These are phyloP conservation scores for Yarrowia alimentaria DNA, from an alignment of 805 yeast species.

Conservation along the genomic window DNA sequence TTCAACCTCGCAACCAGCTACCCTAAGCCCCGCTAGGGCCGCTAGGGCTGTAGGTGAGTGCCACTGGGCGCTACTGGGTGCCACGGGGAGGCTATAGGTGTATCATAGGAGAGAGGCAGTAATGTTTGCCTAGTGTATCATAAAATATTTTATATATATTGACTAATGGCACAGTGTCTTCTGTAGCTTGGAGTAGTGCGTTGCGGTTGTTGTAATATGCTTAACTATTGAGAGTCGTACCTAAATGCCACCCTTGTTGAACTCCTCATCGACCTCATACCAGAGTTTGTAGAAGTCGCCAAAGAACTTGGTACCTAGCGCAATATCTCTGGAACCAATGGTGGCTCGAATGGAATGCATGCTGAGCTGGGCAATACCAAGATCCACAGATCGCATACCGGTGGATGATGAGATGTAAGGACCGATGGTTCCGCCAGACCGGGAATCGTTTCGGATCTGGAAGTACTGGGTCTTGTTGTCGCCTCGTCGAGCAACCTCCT, in stretches of 20 bases:
- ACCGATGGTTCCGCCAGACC: conserved; percentile 87
- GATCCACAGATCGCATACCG: conserved; percentile 54
- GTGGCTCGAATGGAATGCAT: conserved; percentile 88
- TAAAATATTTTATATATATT: too few relatives aligned
- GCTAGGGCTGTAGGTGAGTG: too few relatives aligned
- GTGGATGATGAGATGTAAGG: conserved; percentile 46
- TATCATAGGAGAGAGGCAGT: too few relatives aligned
- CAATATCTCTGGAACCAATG: conserved; percentile 71
- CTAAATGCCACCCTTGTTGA: conserved; percentile 31
- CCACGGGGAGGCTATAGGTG: too few relatives aligned
- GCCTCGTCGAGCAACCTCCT: conserved; percentile 62
- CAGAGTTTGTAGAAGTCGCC: conserved; percentile 64
- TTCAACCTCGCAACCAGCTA: conserved; percentile 4
- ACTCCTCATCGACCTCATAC: conserved; percentile 47
- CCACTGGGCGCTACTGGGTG: too few relatives aligned
- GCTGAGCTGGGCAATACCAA: conserved; percentile 79
- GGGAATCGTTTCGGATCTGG: conserved; percentile 78
- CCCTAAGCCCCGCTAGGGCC: conserved; percentile 17
- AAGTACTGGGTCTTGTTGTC: conserved; percentile 69
- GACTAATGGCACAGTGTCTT: too few relatives aligned
- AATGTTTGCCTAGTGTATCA: too few relatives aligned
- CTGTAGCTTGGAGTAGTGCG: too few relatives aligned
- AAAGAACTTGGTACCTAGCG: conserved; percentile 67
- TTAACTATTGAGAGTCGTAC: too few relatives aligned
- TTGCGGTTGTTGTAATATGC: too few relatives aligned